Evolutionary conservation across 495 filamentous ascomycete genomes (phyloP).

Genomic region (Aeminium ludgeri): DNA sequence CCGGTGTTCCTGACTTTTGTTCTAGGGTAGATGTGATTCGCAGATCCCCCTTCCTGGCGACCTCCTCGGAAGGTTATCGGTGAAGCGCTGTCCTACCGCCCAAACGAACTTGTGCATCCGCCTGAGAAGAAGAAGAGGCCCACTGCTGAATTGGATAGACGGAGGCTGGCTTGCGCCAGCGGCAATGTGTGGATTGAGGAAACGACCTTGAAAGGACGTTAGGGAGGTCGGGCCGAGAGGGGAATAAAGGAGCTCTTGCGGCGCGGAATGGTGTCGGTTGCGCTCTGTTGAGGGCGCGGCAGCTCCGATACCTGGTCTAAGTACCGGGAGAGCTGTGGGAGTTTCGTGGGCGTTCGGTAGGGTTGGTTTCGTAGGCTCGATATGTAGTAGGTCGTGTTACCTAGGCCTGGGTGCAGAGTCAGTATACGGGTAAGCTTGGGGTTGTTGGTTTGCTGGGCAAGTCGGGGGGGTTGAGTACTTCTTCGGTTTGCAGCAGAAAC

Average conservation of each 20-base stretch:
- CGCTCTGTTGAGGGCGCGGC: slow-evolving; percentile 38
- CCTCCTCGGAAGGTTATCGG: slow-evolving; percentile 4
- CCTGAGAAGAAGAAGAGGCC: slow-evolving; percentile 92
- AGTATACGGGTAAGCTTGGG: no score
- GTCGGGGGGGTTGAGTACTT: slow-evolving; percentile 41
- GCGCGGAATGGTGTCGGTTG: slow-evolving; percentile 67
- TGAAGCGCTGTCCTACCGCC: slow-evolving; percentile 60
- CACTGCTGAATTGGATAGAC: slow-evolving; percentile 34
- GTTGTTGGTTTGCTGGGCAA: neutral
- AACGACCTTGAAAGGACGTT: slow-evolving; percentile 42
- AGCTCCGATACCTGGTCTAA: slow-evolving; percentile 71
- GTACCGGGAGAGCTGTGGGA: slow-evolving; percentile 90
- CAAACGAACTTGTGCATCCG: slow-evolving; percentile 81
- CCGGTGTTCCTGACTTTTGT: slow-evolving; percentile 1
- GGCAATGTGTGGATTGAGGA: slow-evolving; percentile 29
- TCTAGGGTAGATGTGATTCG: no score
- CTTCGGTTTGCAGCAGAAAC: slow-evolving; percentile 87
- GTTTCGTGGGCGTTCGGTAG: slow-evolving; percentile 37
- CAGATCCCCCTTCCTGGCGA: no score
- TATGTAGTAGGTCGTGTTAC: slow-evolving; percentile 52
- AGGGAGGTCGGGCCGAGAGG: slow-evolving; percentile 73
- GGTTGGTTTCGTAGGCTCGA: slow-evolving; percentile 10
- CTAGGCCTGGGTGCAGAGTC: slow-evolving; percentile 47
- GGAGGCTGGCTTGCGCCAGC: slow-evolving; percentile 30
- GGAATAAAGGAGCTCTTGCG: slow-evolving; percentile 64